Percentiles rank a stretch among this genome's conserved stretches.
phyloP scores from a whole-genome alignment of 768 basidiomycete genomes.

The Astraeus odoratus region DNA sequence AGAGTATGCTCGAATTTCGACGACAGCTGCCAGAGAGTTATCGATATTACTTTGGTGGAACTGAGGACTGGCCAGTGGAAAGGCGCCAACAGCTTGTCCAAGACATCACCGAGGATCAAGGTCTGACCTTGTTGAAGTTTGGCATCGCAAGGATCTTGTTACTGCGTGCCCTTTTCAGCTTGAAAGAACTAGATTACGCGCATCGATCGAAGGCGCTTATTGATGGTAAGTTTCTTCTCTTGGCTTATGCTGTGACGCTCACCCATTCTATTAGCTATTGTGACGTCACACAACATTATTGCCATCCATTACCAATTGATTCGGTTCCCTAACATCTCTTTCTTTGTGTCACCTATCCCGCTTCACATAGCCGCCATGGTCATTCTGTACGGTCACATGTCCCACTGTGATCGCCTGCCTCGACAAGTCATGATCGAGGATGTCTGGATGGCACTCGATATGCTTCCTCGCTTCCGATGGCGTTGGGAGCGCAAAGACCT shows the following conservation, averaged over 20 bases:
- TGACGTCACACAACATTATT: slow-evolving; percentile 83
- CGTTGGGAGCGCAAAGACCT: slow-evolving; percentile 84
- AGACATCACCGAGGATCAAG: slow-evolving; percentile 73
- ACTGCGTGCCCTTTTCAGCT: slow-evolving; percentile 71
- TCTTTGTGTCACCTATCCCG: slow-evolving; percentile 85
- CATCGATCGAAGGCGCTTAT: slow-evolving; percentile 65
- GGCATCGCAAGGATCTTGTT: slow-evolving; percentile 76
- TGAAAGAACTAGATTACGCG: slow-evolving; percentile 59
- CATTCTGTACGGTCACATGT: slow-evolving; percentile 83
- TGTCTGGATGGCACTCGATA: slow-evolving; percentile 80
- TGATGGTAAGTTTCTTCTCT: slow-evolving; percentile 50
- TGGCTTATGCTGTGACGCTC: slow-evolving; percentile 3
- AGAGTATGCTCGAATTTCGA: slow-evolving; percentile 66
- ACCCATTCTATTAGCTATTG: slow-evolving; percentile 47
- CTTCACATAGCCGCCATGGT: slow-evolving; percentile 90
- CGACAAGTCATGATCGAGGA: slow-evolving; percentile 68
- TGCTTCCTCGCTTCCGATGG: slow-evolving; percentile 87
- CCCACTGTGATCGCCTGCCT: slow-evolving; percentile 60
- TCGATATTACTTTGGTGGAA: slow-evolving; percentile 70
- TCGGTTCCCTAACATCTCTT: slow-evolving; percentile 77
- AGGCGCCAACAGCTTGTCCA: slow-evolving; percentile 59
- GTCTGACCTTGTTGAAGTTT: slow-evolving; percentile 75
- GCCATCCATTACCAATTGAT: slow-evolving; percentile 80
- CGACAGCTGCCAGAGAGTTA: slow-evolving; percentile 65
- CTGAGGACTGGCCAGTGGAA: slow-evolving; percentile 66